These are phyloP conservation scores for Fomitopsis betulina DNA, from an alignment of 1,284 basidiomycete genomes.

Conservation along the genomic window DNA sequence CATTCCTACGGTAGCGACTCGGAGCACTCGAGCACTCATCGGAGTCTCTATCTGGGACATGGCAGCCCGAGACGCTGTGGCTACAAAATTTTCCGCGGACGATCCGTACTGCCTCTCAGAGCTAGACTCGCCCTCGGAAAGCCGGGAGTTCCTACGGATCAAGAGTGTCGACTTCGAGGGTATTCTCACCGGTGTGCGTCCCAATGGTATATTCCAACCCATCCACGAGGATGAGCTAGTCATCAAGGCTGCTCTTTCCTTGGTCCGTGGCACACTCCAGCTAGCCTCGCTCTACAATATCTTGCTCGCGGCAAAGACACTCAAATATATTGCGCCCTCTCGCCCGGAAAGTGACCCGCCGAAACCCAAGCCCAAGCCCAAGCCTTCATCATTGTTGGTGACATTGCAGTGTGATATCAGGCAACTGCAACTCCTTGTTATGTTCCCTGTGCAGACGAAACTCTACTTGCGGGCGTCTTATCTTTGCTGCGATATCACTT, in stretches of 20 bases:
- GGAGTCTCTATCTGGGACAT: conserved; percentile 44
- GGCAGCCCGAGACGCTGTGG: conserved; percentile 51
- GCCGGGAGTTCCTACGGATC: conserved; percentile 49
- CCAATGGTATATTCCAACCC: conserved; percentile 2
- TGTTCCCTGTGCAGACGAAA: conserved; percentile 41
- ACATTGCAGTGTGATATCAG: conserved; percentile 27
- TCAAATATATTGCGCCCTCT: conserved; percentile 39
- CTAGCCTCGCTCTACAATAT: conserved; percentile 73
- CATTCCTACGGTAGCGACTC: conserved; percentile 22
- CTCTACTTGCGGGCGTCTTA: conserved; percentile 44
- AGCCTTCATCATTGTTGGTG: conserved; percentile 15
- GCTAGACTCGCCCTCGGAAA: conserved; percentile 34
- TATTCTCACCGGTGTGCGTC: conserved; percentile 29
- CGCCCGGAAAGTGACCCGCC: neutral
- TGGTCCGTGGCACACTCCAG: conserved; percentile 17
- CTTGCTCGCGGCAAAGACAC: conserved; percentile 59
- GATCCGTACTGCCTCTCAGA: conserved; percentile 52
- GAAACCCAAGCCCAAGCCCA: too few relatives aligned
- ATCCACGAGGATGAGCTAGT: conserved; percentile 20
- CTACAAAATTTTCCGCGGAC: conserved; percentile 60
- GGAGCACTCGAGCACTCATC: conserved; percentile 32
- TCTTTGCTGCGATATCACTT: conserved; percentile 26
- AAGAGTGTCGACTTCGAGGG: conserved; percentile 34
- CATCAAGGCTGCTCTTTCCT: conserved; percentile 15
- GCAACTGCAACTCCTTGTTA: conserved; percentile 40